Base-by-base conservation (phyloP, 345 rosid species). In the Gossypium arboreum region DNA sequence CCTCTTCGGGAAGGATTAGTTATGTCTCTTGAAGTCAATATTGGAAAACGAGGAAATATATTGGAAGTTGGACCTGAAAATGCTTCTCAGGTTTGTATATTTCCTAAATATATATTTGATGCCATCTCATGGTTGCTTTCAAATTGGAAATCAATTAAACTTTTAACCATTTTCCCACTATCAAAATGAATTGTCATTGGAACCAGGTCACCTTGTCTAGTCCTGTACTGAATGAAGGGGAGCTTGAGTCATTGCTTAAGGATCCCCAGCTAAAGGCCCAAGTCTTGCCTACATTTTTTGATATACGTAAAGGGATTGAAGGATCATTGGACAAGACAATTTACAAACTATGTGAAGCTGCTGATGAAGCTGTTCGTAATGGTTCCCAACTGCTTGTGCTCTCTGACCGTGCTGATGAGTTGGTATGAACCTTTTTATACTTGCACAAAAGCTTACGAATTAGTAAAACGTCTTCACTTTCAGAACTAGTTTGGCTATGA, bases 1-100 rank as follows among this genome's bases (percentile, higher is more conserved):
- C 99, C 99, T 48, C 91, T 95, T 18, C 87, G 99, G 78, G 99
- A 95, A 85, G 98, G 99, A 39, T 81, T 95, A 73, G 99, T 95
- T 77, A 93, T 95, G 99, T 95, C 99, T 73, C 98, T 95, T 72
- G 98, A 95, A 84, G 87, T 95, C 75, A 95, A 89, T 77, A 84
- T 95, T 71, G 99, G 99, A 59, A 93, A 90, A 86, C 91, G 99
- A 81, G 79, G 98, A 78, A 95, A 95, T 78, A 91, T 95, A 71
- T 79, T 95, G 81, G 99, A 87, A 86, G 86, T 85, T 78, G 98
- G 98, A 61, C 96, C 99, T 78, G 97, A 95, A 80, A 95, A 95
- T 85, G 94, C 97, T 81, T 86, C 87, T 2, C 98, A 91, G 97
- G 99, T 94, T 72, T 72, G 75, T 54, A 75, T 77, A 48, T 68